Evolutionary conservation across 768 basidiomycete species (phyloP), one percentile per base, ranked within the genome.

Genomic region (Leucogyrophana mollusca): DNA sequence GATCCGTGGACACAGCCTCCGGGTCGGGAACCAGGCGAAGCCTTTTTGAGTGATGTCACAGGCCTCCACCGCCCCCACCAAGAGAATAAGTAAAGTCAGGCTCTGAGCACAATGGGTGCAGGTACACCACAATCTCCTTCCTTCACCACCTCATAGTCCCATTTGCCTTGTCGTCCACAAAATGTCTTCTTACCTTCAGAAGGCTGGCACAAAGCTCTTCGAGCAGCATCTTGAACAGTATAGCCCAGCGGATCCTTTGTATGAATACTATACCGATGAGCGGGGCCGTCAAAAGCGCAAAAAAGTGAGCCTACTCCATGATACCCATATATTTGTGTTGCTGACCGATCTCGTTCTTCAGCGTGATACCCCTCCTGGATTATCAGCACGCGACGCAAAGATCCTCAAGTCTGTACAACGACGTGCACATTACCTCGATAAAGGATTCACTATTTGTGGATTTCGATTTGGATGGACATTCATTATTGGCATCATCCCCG

Each of bases 401-500:
- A 84, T 93, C 40, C 73, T 96, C 34, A 77, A 77, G 53, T 79
- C 83, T 16, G 82, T 96, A 24, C 81, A 88, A 57, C 73, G 76
- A 25, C 75, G 91, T 5, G 92, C 91, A 1, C 89, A 88, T 56
- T 80, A 85, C 60, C 83, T 96, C 45, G 94, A 96, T 69, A 93
- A 90, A 64, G 83, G 89, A 2, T 90, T 96, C 72, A 73, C 61
- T 34, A 23, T 95, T 2, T 87, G 83, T 50, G 91, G 94, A 9
- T 60, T 94, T 43, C 80, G 82, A 10, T 92, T 95, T 49, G 94
- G 94, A 0, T 94, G 86, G 85, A 80, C 90, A 1, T 87, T 91
- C 67, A 62, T 90, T 57, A 86, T 93, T 60, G 85, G 85, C 0
- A 72, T 89, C 14, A 61, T 92, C 36, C 90, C 90, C 7, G 67